These are phyloP conservation scores for Neurospora sp. DNA, from an alignment of 495 filamentous ascomycete genomes.

Conservation along the genomic window DNA sequence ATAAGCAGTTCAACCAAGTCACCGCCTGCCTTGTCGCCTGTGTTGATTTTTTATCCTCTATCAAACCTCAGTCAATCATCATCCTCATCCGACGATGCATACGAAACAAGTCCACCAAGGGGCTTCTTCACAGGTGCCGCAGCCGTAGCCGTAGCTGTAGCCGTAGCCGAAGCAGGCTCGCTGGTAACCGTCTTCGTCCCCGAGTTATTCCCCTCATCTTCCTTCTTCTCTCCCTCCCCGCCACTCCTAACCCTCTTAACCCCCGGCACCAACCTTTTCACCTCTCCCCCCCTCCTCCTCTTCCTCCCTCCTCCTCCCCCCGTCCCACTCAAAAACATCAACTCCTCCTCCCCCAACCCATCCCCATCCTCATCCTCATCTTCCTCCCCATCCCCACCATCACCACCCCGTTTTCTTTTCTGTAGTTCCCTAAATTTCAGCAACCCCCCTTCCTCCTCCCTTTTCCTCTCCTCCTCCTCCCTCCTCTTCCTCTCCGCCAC, in stretches of 20 bases:
- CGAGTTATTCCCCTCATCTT: constrained; percentile 2
- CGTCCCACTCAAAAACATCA: neutral
- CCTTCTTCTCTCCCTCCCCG: constrained; percentile 8
- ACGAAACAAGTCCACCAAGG: constrained; percentile 18
- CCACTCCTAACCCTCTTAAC: constrained; percentile 13
- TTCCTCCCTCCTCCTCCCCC: constrained; percentile 1
- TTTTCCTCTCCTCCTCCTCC: constrained; percentile 64
- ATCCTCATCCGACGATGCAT: constrained; percentile 19
- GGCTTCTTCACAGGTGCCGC: constrained; percentile 3
- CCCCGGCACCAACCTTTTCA: neutral
- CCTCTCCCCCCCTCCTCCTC: constrained; percentile 2
- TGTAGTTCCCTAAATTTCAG: constrained; percentile 50
- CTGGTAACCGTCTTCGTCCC: constrained; percentile 8
- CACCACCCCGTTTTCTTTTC: constrained; percentile 50
- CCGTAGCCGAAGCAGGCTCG: neutral
- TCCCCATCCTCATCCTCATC: constrained; percentile 4
- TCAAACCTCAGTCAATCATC: constrained; percentile 18
- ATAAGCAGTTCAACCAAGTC: neutral
- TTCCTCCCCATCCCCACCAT: constrained; percentile 13
- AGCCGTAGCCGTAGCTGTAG: neutral
- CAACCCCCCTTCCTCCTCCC: constrained; percentile 65
- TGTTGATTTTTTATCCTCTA: neutral
- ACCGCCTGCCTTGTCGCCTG: neutral
- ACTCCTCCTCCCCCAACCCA: constrained; percentile 1
- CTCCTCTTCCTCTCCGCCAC: constrained; percentile 57